Percentiles rank a stretch among this genome's conserved stretches.
Evolutionary conservation across 805 yeast species (phyloP).

Genomic region (Starmerella bombi): DNA sequence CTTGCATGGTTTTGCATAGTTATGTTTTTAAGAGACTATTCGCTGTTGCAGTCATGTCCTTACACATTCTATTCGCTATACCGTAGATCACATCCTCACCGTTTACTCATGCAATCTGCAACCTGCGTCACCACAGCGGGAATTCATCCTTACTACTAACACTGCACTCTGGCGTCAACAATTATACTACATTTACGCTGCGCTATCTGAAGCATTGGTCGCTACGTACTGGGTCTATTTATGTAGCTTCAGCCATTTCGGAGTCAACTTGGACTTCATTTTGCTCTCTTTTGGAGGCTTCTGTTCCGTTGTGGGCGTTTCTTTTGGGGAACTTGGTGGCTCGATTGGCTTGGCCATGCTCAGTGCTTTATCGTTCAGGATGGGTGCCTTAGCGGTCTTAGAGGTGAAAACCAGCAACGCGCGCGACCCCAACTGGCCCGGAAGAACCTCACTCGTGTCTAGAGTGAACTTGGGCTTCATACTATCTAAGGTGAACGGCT

Average conservation of each 20-base stretch:
- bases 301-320: background rate
- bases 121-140: too few species aligned
- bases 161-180: too few species aligned
- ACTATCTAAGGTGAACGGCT: conserved; percentile 31
- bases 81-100: too few species aligned
- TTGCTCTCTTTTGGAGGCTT: background rate
- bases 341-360: conserved; percentile 1
- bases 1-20: too few species aligned
- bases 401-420: conserved; percentile 33
- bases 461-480: conserved; percentile 38
- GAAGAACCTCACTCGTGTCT: conserved; percentile 25
- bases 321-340: background rate
- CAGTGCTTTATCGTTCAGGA: conserved; percentile 16
- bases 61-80: too few species aligned
- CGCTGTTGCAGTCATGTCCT: too few species aligned
- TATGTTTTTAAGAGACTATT: too few species aligned
- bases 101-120: too few species aligned
- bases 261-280: conserved; percentile 9
- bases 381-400: conserved; percentile 9
- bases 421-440: conserved; percentile 35
- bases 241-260: conserved; percentile 23
- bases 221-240: too few species aligned
- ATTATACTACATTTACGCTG: too few species aligned
- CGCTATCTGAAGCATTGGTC: too few species aligned
- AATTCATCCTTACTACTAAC: too few species aligned